Evolutionary conservation across 2,329 filamentous ascomycete genomes (phyloP).

Genomic region (Hymenoscyphus linearis): DNA sequence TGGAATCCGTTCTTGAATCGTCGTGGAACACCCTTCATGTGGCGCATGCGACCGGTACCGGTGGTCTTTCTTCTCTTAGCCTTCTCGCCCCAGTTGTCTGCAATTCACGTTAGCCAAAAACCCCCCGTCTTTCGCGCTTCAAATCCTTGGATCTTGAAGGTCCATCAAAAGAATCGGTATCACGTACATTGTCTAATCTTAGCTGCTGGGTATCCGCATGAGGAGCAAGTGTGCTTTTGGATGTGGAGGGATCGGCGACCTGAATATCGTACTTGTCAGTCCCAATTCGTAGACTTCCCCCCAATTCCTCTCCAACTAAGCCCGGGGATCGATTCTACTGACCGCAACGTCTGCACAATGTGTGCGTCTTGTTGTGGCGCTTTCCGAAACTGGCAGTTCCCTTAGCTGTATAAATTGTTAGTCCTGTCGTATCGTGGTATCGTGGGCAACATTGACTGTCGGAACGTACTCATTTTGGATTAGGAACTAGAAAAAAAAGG

Average conservation of each 20-base stretch:
- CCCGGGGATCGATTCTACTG: constrained; percentile 21
- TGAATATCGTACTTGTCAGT: constrained; percentile 37
- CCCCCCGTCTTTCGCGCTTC: constrained; percentile 66
- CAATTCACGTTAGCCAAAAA: constrained; percentile 60
- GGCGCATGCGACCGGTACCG: constrained; percentile 92
- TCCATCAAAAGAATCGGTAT: constrained; percentile 11
- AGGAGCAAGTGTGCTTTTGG: constrained; percentile 97
- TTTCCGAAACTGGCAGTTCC: constrained; percentile 32
- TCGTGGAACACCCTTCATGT: constrained; percentile 87
- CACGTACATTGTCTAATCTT: constrained; percentile 98
- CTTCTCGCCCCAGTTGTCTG: constrained; percentile 99
- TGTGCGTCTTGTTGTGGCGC: constrained; percentile 34
- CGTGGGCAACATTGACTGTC: constrained; percentile 1
- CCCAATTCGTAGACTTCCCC: constrained; percentile 2
- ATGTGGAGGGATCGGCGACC: constrained; percentile 97
- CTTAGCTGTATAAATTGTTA: constrained; percentile 28
- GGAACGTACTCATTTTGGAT: constrained; percentile 32
- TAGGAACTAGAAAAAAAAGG: constrained; percentile 20
- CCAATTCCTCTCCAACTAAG: constrained; percentile 23
- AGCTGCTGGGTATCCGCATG: constrained; percentile 94
- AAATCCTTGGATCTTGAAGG: constrained; percentile 44
- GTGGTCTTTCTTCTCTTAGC: constrained; percentile 99
- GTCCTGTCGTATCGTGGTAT: constrained; percentile 12
- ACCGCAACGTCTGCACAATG: constrained; percentile 35
- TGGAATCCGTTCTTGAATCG: constrained; percentile 99